Evolutionary conservation across 345 rosid species (phyloP).

Genomic region (Populus pruinosa): DNA sequence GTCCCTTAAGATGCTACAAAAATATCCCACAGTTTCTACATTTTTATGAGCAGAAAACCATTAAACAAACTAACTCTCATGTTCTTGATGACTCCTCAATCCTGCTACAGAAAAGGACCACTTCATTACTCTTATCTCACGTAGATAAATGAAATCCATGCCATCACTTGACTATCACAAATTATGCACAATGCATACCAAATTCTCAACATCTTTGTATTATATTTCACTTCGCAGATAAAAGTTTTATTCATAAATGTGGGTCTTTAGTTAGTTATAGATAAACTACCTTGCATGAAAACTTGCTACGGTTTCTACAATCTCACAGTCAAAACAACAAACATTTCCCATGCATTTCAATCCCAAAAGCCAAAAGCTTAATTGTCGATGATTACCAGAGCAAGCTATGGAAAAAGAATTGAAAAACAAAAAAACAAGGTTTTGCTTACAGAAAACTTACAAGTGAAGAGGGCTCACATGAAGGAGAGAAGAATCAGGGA

Average conservation of each 20-base stretch:
- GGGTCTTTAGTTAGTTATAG: too few relatives aligned
- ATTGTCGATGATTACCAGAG: neutral
- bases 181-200: neutral
- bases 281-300: neutral
- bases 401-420: neutral
- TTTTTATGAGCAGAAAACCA: neutral
- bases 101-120: too few relatives aligned
- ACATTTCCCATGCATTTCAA: neutral
- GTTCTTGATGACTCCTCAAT: too few relatives aligned
- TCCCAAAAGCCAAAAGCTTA: neutral
- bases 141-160: neutral
- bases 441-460: slow-evolving; percentile 31
- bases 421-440: neutral
- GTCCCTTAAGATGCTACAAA: neutral
- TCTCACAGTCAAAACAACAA: slow-evolving; percentile 2
- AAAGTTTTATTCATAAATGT: too few relatives aligned
- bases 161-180: neutral
- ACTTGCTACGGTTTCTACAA: neutral
- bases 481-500: slow-evolving; percentile 55
- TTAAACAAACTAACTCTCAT: neutral
- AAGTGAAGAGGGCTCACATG: slow-evolving; percentile 75
- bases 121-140: too few relatives aligned
- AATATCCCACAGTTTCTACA: neutral
- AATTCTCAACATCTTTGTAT: neutral
- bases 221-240: too few relatives aligned